phyloP scores from a whole-genome alignment of 768 basidiomycete genomes.

The Infundibulicybe gibba region DNA sequence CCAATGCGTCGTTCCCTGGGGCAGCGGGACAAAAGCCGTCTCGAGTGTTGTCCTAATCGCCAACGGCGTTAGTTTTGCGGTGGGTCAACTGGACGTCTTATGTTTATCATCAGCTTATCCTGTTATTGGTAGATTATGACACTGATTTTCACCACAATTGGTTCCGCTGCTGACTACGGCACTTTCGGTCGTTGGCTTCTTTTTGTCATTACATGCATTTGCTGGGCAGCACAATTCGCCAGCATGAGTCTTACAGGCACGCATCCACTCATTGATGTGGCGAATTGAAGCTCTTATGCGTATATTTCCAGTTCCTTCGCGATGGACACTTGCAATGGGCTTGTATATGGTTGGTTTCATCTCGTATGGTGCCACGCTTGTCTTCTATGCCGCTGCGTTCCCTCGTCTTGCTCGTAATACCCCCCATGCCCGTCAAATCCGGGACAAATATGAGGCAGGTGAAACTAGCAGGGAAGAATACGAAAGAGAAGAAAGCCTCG shows the following conservation, averaged over 20 bases:
- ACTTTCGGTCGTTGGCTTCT: slow-evolving; percentile 77
- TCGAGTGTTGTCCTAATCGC: slow-evolving; percentile 75
- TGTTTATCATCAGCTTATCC: not conserved
- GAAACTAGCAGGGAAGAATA: slow-evolving; percentile 60
- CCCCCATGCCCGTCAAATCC: slow-evolving; percentile 49
- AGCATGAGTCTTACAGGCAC: slow-evolving; percentile 70
- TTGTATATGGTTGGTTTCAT: slow-evolving; percentile 80
- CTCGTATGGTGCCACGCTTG: slow-evolving; percentile 75
- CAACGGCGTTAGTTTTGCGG: slow-evolving; percentile 74
- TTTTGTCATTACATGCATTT: slow-evolving; percentile 65
- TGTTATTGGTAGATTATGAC: slow-evolving; percentile 60
- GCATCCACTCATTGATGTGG: slow-evolving; percentile 12
- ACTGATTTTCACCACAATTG: slow-evolving; percentile 74
- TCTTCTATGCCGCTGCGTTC: slow-evolving; percentile 77
- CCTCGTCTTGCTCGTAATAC: slow-evolving; percentile 83
- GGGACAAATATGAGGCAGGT: slow-evolving; percentile 54
- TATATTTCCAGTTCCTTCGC: slow-evolving; percentile 43
- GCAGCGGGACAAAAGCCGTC: slow-evolving; percentile 65
- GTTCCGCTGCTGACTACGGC: slow-evolving; percentile 72
- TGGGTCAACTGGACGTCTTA: slow-evolving; percentile 25
- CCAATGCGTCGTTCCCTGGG: slow-evolving; percentile 79
- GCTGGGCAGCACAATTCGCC: slow-evolving; percentile 80
- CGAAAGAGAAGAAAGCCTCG: slow-evolving; percentile 71
- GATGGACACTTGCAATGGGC: slow-evolving; percentile 76
- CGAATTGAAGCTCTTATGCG: not conserved